A percentile compares a stretch with the other conserved stretches of the same genome.
phyloP scores from a whole-genome alignment of 1,284 basidiomycete genomes.

The Malassezia psittaci region DNA sequence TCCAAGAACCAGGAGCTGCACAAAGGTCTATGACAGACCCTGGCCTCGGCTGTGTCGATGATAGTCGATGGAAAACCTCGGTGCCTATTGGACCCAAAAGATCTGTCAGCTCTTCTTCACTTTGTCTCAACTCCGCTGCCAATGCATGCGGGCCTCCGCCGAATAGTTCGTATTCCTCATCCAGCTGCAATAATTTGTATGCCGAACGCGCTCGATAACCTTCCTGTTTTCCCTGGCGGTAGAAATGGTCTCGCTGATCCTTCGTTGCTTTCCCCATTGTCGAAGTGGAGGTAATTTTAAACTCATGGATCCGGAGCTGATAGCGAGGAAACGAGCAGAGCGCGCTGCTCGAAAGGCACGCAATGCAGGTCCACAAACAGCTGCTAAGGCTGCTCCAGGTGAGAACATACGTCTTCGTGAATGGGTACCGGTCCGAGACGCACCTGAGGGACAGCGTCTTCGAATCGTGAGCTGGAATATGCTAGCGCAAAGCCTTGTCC shows the following conservation, averaged over 20 bases:
- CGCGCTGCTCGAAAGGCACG: slow-evolving; percentile 4
- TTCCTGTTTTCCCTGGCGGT: slow-evolving; percentile 50
- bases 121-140: background rate
- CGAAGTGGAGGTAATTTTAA: background rate
- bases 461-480: slow-evolving; percentile 41
- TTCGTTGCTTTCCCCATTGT: slow-evolving; percentile 46
- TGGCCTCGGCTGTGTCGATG: background rate
- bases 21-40: slow-evolving; percentile 54
- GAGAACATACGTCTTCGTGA: background rate
- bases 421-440: slow-evolving; percentile 6
- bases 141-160: slow-evolving; percentile 26
- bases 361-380: background rate
- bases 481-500: slow-evolving; percentile 49
- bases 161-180: slow-evolving; percentile 54
- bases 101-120: background rate
- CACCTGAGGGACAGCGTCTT: background rate
- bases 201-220: slow-evolving; percentile 55
- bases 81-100: background rate
- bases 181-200: slow-evolving; percentile 52
- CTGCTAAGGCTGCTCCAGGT: background rate
- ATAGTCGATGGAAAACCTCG: background rate
- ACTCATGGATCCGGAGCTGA: slow-evolving; percentile 1
- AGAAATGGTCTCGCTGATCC: slow-evolving; percentile 54
- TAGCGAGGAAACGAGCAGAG: slow-evolving; percentile 11
- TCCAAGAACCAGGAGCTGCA: slow-evolving; percentile 53